phyloP scores from a whole-genome alignment of 257 asterid genomes.

The Solanum clarkiae region DNA sequence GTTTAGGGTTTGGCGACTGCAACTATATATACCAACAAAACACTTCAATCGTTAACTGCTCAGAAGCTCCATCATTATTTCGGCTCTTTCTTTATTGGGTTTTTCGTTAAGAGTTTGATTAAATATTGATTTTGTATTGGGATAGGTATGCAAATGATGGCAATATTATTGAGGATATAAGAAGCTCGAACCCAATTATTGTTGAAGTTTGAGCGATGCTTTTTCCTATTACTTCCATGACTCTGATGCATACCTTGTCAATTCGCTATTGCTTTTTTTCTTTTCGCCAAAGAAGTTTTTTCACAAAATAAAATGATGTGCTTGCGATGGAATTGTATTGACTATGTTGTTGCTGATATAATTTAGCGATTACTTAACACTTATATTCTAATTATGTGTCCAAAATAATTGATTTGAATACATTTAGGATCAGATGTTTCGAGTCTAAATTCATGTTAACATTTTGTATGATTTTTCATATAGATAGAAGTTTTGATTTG shows the following conservation, averaged over 20 bases:
- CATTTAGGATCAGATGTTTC: not conserved
- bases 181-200: not conserved
- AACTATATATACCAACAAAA: not conserved
- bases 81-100: too few species aligned
- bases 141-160: slow-evolving; percentile 22
- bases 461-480: not conserved
- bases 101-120: not conserved
- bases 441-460: not conserved
- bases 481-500: not conserved
- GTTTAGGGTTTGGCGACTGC: not conserved
- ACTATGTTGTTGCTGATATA: not conserved
- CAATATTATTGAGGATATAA: not conserved
- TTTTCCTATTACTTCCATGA: slow-evolving; percentile 30
- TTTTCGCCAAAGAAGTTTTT: too few species aligned
- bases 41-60: too few species aligned
- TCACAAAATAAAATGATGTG: not conserved
- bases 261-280: too few species aligned
- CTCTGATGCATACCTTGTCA: slow-evolving; percentile 21
- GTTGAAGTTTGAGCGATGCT: slow-evolving; percentile 14
- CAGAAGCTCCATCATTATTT: too few species aligned
- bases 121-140: not conserved
- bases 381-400: not conserved
- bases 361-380: not conserved
- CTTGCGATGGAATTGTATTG: not conserved
- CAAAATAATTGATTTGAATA: not conserved